Evolutionary conservation across 805 yeast genomes (phyloP), one percentile per base, ranked within the genome.

Genomic region (Metschnikowia corniflorae): DNA sequence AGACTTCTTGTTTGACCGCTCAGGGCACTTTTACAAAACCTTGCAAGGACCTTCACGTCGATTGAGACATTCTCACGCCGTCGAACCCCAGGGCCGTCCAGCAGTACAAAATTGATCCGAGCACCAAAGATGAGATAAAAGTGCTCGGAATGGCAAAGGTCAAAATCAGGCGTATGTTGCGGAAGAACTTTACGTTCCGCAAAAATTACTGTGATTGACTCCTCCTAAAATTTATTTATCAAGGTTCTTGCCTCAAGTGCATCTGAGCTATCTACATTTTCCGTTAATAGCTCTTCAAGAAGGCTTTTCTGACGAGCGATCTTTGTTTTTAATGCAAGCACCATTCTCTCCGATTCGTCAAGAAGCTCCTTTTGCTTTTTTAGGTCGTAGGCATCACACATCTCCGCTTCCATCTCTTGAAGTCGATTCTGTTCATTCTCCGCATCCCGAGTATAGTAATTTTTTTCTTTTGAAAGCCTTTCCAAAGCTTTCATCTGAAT

Each of bases 141-240:
- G 99, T 93, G 5, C 99, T 98, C 0, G 96, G 96, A 33, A 93
- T 88, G 17, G 99, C 99, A 70, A 91, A 93, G 3, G 86, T 83
- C 44, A 93, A 62, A 44, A 93, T 91, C 2, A 96, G 80, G 4
- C 94, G 93, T 32, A 93, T 80, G 61, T 94, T 93, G 49, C 87
- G 72, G 60, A 93, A 93, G 63, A 93, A 93, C 58, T 94, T 91
- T n/a, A n/a, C n/a, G n/a, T n/a, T n/a, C n/a, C n/a, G n/a, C n/a
- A n/a, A n/a, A n/a, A n/a, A n/a, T n/a, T n/a, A n/a, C n/a, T n/a
- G n/a, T n/a, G n/a, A n/a, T n/a, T n/a, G n/a, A n/a, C n/a, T n/a
- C n/a, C n/a, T n/a, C n/a, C n/a, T n/a, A n/a, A n/a, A n/a, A n/a
- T n/a, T n/a, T n/a, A n/a, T n/a, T n/a, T n/a, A n/a, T n/a, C n/a